Conservation (phyloP, 192 early-diverging fungal genomes). For the Backusella morwellensis region DNA sequence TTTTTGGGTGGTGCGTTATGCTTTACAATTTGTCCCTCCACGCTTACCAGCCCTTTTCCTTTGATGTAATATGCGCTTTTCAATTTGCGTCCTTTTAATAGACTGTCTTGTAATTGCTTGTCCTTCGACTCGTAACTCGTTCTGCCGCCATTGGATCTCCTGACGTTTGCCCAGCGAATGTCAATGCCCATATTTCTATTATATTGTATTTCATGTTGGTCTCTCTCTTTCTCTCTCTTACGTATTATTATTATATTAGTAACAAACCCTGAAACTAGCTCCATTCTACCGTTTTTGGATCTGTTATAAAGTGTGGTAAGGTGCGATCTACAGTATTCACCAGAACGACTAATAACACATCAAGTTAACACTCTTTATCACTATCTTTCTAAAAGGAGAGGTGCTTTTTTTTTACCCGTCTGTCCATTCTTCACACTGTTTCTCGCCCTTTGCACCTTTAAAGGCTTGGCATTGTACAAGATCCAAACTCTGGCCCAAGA, state of each 20-base stretch:
- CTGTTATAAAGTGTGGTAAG: constrained; percentile 3
- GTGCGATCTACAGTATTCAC: constrained; percentile 23
- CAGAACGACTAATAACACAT: constrained; percentile 13
- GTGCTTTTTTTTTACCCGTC: background rate
- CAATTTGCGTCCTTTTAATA: background rate
- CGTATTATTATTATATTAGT: no score
- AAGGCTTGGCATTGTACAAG: constrained; percentile 11
- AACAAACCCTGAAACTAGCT: constrained; percentile 25
- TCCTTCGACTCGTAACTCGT: background rate
- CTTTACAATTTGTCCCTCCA: background rate
- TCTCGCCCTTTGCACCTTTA: background rate
- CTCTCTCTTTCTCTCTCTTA: no score
- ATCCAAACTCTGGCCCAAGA: constrained; percentile 23
- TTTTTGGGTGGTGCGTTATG: background rate
- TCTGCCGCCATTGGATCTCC: background rate
- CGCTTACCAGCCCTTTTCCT: constrained; percentile 1
- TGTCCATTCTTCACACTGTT: constrained; percentile 16
- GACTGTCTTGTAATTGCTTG: background rate
- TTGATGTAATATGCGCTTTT: constrained; percentile 8
- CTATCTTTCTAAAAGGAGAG: no score
- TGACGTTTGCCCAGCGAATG: constrained; percentile 15
- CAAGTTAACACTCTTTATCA: background rate
- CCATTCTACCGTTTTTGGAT: constrained; percentile 26
- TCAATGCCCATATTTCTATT: constrained; percentile 18
- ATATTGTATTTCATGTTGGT: background rate